Conservation (phyloP, 495 filamentous ascomycete genomes). For the Podospora pseudocomata region DNA sequence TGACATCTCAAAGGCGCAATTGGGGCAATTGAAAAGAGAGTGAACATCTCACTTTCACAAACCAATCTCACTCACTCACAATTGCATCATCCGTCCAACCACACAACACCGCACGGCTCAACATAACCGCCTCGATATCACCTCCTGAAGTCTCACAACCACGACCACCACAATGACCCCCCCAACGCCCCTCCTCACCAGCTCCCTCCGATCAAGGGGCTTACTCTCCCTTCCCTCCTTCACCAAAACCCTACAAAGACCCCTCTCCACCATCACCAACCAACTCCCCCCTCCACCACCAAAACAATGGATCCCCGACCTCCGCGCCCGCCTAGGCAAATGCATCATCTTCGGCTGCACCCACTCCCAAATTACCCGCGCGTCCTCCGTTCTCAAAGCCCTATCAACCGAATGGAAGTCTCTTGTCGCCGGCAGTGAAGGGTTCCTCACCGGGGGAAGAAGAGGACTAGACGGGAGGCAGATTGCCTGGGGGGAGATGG, state of each 20-base stretch:
- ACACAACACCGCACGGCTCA: not conserved
- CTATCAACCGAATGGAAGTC: constrained; percentile 73
- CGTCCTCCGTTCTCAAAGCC: constrained; percentile 56
- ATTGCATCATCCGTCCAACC: not conserved
- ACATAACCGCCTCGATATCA: not conserved
- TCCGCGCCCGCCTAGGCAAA: constrained; percentile 70
- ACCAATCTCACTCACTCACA: not conserved
- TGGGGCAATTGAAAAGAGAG: not conserved
- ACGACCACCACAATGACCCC: not conserved
- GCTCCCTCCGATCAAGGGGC: not conserved
- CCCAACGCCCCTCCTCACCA: not conserved
- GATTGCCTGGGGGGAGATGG: constrained; percentile 92
- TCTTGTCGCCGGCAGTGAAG: constrained; percentile 72
- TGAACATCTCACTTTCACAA: not conserved
- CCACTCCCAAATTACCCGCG: constrained; percentile 56
- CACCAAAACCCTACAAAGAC: not conserved
- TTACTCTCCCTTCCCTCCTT: not conserved
- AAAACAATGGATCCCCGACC: constrained; percentile 70
- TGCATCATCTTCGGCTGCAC: constrained; percentile 77
- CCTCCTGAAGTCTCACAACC: not conserved
- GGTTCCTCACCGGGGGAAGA: constrained; percentile 66
- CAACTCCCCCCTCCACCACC: constrained; percentile 26
- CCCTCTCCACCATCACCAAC: constrained; percentile 9
- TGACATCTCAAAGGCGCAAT: not conserved
- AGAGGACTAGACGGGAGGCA: constrained; percentile 66